Base-by-base conservation (phyloP, 768 basidiomycete species). In the Xerocomus potaroensis region DNA sequence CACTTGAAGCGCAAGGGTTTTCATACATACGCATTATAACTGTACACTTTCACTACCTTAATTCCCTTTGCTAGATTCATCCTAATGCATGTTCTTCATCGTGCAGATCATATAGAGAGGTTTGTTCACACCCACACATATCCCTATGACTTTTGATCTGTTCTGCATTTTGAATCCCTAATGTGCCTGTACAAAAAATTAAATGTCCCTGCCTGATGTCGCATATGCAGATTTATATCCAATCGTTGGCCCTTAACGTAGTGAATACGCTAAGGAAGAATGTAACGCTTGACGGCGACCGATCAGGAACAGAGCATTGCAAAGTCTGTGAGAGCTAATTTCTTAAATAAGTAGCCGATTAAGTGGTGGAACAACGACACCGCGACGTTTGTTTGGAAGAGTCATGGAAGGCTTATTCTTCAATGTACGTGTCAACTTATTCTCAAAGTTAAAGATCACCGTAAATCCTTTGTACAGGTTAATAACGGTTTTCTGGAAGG, bases 351-450 rank as follows among this genome's bases (percentile, higher is more conserved):
- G 33, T n/a, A 11, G n/a, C n/a, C n/a, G n/a, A n/a, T n/a, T n/a
- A n/a, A n/a, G n/a, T n/a, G n/a, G n/a, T n/a, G n/a, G n/a, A n/a
- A n/a, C n/a, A n/a, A n/a, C n/a, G n/a, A n/a, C n/a, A n/a, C n/a
- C n/a, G n/a, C n/a, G n/a, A n/a, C n/a, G n/a, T n/a, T n/a, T n/a
- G 5, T 39, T 36, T 34, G 12, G 32, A 43, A 42, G 52, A 33
- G 33, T 37, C 55, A 92, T 92, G 91, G 90, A 93, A 72, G 90
- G 86, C 46, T 71, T 93, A 47, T 79, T 92, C 65, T 93, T 90
- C 75, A 93, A 93, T 70, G 91, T 92, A 70, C 54, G 75, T 48
- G 45, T 33, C 30, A 18, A 19, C 35, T 7, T 22, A 9, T 23
- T 42, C 9, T 19, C 14, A 5, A 22, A 6, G 15, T 37, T 46